Conservation (phyloP, 169 alveolate species). For the Eimeria sp. region DNA sequence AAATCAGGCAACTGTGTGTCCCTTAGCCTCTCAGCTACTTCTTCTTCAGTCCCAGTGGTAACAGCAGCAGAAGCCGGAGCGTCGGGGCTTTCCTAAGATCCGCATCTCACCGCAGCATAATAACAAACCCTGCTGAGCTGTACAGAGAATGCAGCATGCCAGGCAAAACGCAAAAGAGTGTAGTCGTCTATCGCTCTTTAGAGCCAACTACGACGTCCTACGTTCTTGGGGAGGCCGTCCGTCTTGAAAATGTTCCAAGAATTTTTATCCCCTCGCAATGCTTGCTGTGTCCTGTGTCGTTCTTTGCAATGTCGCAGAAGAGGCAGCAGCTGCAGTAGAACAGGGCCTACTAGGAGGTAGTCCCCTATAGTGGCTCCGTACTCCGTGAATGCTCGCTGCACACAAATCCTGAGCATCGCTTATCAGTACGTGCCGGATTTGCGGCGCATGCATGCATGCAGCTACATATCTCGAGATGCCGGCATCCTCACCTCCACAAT, state of each 20-base stretch:
- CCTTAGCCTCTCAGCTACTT: background rate
- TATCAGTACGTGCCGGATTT: background rate
- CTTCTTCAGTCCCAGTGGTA: background rate
- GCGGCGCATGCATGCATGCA: background rate
- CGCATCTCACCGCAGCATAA: background rate
- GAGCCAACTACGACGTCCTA: background rate
- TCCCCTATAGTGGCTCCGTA: slow-evolving; percentile 43
- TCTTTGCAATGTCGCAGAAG: background rate
- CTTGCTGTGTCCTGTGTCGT: background rate
- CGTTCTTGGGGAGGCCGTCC: slow-evolving; percentile 58
- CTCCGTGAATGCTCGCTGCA: slow-evolving; percentile 41
- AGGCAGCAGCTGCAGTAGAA: slow-evolving; percentile 70
- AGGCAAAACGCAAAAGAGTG: background rate
- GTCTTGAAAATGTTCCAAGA: slow-evolving; percentile 1
- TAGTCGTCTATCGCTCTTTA: background rate
- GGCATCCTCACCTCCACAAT: slow-evolving; percentile 56
- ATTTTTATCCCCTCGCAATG: background rate
- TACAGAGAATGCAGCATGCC: background rate
- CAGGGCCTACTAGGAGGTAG: slow-evolving; percentile 64
- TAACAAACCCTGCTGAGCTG: background rate
- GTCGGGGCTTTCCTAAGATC: background rate
- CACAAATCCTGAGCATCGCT: background rate
- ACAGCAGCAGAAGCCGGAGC: background rate
- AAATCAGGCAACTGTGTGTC: background rate
- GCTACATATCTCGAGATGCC: background rate